Base-by-base conservation (phyloP, 2,329 filamentous ascomycete genomes). In the Fusarium luffae region DNA sequence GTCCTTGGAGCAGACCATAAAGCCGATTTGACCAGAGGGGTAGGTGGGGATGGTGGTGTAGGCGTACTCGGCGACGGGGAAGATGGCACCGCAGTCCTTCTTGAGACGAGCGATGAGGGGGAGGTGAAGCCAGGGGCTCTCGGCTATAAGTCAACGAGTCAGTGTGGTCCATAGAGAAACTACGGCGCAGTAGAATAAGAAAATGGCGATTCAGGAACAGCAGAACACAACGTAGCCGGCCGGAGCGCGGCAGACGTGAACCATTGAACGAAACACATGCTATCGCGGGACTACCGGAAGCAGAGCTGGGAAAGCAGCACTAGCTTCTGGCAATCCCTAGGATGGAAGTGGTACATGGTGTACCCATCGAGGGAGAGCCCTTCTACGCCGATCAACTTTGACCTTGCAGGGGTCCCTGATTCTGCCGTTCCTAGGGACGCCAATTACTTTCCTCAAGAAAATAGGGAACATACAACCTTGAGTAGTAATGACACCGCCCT, bases 1-100 rank as follows among this genome's bases (percentile, higher is more conserved):
- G 80, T 98, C 95, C 90, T 99, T 98, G 91, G 88, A 93, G 90
- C 96, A 98, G 79, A 99, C 93, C 94, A 99, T 98, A 91, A 99
- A 99, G 80, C 96, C 96, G 78, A 99, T 99, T 86, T 99, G 96
- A 80, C 96, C 96, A 60, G 93, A 97, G 73, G 96, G 96, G 87
- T 99, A 99, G 79, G 96, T 99, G 64, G 96, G 96, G 82, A 99
- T 99, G 77, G 95, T 98, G 78, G 95, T 98, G 89, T 98, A 99
- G 76, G 93, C 96, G 85, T 98, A 99, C 85, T 99, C 96, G 81
- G 92, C 96, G 69, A 93, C 93, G 72, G 96, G 94, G 91, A 99
- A 99, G 82, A 99, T 93, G 82, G 96, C 92, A 82, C 92, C 92
- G 92, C 95, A 98, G 79, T 94, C 89, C 88, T 97, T 94, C 90